Evolutionary conservation across 257 asterid genomes (phyloP).

Genomic region (Voacanga thouarsii): DNA sequence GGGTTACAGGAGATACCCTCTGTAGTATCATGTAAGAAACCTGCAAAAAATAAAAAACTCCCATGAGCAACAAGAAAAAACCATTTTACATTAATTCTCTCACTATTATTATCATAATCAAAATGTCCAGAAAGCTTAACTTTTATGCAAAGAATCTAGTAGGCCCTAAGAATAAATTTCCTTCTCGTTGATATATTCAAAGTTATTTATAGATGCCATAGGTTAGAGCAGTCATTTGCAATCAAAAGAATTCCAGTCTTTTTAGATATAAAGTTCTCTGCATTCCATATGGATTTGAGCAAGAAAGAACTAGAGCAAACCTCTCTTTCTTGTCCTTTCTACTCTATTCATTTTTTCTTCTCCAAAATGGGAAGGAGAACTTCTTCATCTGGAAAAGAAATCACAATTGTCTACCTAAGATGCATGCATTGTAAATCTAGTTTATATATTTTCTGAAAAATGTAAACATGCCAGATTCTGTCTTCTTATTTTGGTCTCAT

Average conservation of each 20-base stretch:
- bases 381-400: not conserved
- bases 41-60: conserved; percentile 44
- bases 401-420: not conserved
- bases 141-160: not conserved
- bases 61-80: conserved; percentile 16
- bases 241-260: not conserved
- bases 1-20: conserved; percentile 94
- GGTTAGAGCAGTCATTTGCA: not conserved
- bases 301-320: not conserved
- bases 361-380: not conserved
- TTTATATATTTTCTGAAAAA: no score
- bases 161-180: not conserved
- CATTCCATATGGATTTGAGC: not conserved
- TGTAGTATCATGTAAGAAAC: conserved; percentile 91
- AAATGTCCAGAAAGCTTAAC: not conserved
- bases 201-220: not conserved
- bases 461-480: no score
- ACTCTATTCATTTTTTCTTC: not conserved
- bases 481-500: no score
- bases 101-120: not conserved
- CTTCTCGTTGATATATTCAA: not conserved
- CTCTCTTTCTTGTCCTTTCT: not conserved
- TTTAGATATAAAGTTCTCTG: not conserved
- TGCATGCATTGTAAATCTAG: not conserved
- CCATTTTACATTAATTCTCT: not conserved